Percentiles rank a stretch among this genome's conserved stretches.
Evolutionary conservation across 306 rosid species (phyloP).

Genomic region (Vicia sativa): DNA sequence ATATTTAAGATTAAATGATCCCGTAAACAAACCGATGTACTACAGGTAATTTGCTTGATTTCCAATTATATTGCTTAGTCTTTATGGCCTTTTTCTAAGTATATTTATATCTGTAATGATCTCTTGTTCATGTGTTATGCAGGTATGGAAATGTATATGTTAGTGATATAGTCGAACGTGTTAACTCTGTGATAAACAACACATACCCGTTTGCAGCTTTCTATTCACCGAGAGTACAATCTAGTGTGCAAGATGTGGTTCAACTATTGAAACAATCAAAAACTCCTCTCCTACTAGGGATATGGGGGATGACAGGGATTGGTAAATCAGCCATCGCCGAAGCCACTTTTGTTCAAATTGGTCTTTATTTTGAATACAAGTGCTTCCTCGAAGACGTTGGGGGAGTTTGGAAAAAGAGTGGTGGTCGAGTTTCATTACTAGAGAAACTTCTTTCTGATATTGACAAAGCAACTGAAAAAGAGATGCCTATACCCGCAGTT

Average conservation of each 20-base stretch:
- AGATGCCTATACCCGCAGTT: neutral
- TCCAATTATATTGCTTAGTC: too few relatives aligned
- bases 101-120: too few relatives aligned
- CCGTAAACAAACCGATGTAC: neutral
- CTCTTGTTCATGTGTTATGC: neutral
- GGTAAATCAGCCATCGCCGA: conserved; percentile 1
- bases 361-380: neutral
- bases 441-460: neutral
- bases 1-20: neutral
- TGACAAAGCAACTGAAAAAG: neutral
- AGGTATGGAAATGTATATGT: conserved; percentile 2
- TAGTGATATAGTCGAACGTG: neutral
- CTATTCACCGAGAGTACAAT: too few relatives aligned
- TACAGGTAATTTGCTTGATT: neutral
- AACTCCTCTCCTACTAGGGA: neutral
- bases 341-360: neutral
- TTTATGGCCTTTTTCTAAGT: too few relatives aligned
- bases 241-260: neutral
- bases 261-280: neutral
- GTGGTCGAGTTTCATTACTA: conserved; percentile 3
- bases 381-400: neutral
- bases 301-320: conserved; percentile 35
- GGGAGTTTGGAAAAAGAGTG: neutral
- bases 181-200: neutral
- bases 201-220: neutral